Evolutionary conservation across 441 rosid genomes (phyloP).

Genomic region (Aleurites moluccanus): DNA sequence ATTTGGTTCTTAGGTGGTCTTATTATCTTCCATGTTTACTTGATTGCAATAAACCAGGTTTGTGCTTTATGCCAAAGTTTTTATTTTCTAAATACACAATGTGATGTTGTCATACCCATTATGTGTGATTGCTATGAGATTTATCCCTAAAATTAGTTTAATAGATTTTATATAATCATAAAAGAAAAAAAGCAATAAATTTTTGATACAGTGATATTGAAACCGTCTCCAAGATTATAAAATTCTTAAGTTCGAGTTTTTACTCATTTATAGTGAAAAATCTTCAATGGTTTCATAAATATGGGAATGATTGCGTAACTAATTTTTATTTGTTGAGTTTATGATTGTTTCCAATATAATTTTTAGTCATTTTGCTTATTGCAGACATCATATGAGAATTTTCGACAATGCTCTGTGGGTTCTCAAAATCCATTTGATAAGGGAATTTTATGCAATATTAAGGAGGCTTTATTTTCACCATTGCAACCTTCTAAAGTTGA

Average conservation of each 20-base stretch:
- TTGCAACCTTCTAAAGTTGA: constrained; percentile 43
- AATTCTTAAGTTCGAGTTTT: too few species aligned
- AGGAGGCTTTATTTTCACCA: constrained; percentile 36
- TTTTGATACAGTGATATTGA: too few species aligned
- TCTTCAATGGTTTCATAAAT: too few species aligned
- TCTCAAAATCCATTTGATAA: constrained; percentile 41
- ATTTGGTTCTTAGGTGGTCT: constrained; percentile 46
- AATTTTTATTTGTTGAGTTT: neutral
- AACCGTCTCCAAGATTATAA: too few species aligned
- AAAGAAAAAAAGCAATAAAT: too few species aligned
- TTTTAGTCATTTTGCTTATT: neutral
- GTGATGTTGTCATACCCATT: too few species aligned
- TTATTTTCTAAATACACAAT: neutral
- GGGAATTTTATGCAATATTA: constrained; percentile 38
- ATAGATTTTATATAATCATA: too few species aligned
- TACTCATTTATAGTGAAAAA: too few species aligned
- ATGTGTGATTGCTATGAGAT: too few species aligned
- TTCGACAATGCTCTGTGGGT: constrained; percentile 9
- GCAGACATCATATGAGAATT: neutral
- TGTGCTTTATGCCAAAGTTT: neutral
- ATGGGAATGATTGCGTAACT: too few species aligned
- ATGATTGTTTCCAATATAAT: neutral
- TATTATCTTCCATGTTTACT: constrained; percentile 39
- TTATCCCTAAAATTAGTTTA: too few species aligned
- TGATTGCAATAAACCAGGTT: constrained; percentile 51